Percentiles rank a stretch among this genome's conserved stretches.
These are phyloP conservation scores for Geotrichum citri-aurantii DNA, from an alignment of 1,139 yeast genomes.

Conservation along the genomic window DNA sequence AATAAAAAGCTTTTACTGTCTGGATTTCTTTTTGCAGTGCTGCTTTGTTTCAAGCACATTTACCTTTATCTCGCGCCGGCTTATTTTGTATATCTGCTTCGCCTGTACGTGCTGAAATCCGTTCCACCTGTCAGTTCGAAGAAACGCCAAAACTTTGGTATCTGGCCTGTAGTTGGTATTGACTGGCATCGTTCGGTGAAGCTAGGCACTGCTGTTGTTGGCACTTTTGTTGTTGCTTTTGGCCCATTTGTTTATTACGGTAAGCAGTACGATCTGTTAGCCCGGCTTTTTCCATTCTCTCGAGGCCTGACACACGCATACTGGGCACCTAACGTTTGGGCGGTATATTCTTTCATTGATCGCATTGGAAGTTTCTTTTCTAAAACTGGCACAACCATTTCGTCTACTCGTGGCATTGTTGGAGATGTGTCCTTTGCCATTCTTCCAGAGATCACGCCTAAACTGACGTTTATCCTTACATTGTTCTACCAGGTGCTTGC, in stretches of 20 bases:
- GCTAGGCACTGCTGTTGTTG: conserved; percentile 60
- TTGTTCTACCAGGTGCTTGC: conserved; percentile 73
- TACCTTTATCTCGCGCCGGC: conserved; percentile 93
- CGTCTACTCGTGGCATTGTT: conserved; percentile 79
- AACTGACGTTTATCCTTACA: conserved; percentile 69
- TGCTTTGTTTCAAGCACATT: conserved; percentile 90
- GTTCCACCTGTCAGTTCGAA: conserved; percentile 12
- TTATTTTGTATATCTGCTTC: conserved; percentile 69
- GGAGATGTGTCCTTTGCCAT: conserved; percentile 83
- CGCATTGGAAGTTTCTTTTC: conserved; percentile 53
- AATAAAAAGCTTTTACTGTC: conserved; percentile 52
- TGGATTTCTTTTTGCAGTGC: conserved; percentile 67
- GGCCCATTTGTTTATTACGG: conserved; percentile 68
- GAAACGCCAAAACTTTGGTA: conserved; percentile 6
- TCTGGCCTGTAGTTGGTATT: conserved; percentile 39
- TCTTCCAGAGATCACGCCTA: conserved; percentile 75
- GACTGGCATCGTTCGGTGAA: conserved; percentile 45
- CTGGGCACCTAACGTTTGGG: conserved; percentile 99
- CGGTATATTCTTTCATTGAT: conserved; percentile 82
- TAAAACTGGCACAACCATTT: conserved; percentile 30
- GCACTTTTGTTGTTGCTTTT: conserved; percentile 64
- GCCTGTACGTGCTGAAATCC: conserved; percentile 55
- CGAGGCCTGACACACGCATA: conserved; percentile 96
- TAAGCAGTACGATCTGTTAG: conserved; percentile 58
- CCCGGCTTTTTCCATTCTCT: conserved; percentile 83